Base-by-base conservation (phyloP, 106 monocot genomes). In the Allium cepa region DNA sequence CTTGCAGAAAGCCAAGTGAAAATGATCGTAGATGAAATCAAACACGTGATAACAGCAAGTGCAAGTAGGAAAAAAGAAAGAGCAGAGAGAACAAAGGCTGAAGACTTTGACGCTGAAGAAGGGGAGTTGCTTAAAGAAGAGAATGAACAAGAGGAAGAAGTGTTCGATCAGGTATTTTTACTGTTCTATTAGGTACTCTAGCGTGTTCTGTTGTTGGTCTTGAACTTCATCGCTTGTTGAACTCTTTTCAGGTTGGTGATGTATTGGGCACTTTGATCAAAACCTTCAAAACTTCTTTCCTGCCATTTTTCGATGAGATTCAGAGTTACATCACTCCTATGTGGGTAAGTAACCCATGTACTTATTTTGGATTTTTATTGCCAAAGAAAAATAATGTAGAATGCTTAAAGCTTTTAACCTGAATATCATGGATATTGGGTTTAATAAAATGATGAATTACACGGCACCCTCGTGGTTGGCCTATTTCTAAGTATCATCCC, bases 101-200 rank as follows among this genome's bases (percentile, higher is more conserved):
- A 97, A 62, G 96, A 97, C 62, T 92, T 97, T 64, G 92, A 97
- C 82, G 96, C 88, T 7, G 96, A 97, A 53, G 96, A 97, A 80
- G 86, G 91, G 15, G 92, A 99, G 68, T 50, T 99, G 11, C 84
- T 99, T 47, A 79, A 79, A 64, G 92, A 90, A 90, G 97, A 99
- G 77, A 93, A 99, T 79, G 97, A 99, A 47, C 90, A 90, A 73
- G 97, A 99, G 66, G 97, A 99, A 55, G 96, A 97, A 80, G 74
- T 97, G 16, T 97, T 88, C 69, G 86, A 83, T 73, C 88, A 92
- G 77, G 96, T 97, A 59, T 69, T 72, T 52, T 48, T 46, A 45
- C 67, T 16, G 26, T 1, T 52, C 7, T 12, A 13, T 9, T 16
- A 63, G 50, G 17, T 22, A 17, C 68, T 22, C 13, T 58, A 68